phyloP scores from a whole-genome alignment of 495 filamentous ascomycete genomes.

The Talaromyces nanjingensis region DNA sequence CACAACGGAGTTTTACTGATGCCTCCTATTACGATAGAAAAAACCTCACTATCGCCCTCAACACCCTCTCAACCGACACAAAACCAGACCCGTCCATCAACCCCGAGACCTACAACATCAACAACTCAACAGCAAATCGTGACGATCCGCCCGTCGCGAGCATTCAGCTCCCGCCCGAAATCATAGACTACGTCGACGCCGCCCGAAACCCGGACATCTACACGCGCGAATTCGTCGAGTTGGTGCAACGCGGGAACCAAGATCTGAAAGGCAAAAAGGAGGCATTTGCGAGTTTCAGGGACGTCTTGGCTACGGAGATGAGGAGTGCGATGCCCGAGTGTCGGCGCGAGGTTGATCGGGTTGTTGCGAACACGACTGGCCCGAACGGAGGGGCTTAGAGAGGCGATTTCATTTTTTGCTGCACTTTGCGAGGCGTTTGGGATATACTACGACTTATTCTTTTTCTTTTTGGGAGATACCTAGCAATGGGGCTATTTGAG shows the following conservation, averaged over 20 bases:
- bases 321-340: constrained; percentile 70
- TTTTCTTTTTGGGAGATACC: neutral
- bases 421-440: neutral
- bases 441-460: neutral
- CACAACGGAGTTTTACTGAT: neutral
- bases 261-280: constrained; percentile 72
- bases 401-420: neutral
- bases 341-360: constrained; percentile 56
- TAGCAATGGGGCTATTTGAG: neutral
- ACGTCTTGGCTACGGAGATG: constrained; percentile 79
- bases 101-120: constrained; percentile 26
- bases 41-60: constrained; percentile 36
- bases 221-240: constrained; percentile 93
- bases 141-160: constrained; percentile 39
- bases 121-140: constrained; percentile 28
- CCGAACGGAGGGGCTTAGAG: neutral
- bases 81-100: constrained; percentile 23
- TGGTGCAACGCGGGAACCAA: constrained; percentile 78
- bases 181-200: constrained; percentile 88
- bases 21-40: constrained; percentile 21
- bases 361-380: constrained; percentile 40
- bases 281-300: constrained; percentile 73
- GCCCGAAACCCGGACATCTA: constrained; percentile 97
- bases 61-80: constrained; percentile 35
- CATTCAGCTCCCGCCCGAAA: constrained; percentile 70